Base-by-base conservation (phyloP, 371 early-diverging fungal species). In the Apophysomyces sp. region DNA sequence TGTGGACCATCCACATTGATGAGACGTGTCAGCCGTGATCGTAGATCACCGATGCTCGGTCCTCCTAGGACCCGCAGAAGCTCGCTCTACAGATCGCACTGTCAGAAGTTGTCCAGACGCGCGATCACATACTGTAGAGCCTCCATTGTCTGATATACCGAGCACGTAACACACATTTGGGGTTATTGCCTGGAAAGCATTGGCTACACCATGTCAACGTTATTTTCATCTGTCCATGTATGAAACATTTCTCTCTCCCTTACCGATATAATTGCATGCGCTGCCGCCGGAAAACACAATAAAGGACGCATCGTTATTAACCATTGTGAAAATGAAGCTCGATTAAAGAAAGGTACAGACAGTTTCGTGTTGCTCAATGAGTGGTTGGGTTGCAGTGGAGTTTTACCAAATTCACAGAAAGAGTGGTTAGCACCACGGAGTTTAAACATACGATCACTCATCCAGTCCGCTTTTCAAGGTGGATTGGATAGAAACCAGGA, bases 111-210 rank as follows among this genome's bases (percentile, higher is more conserved):
- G n/a, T 21, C 21, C 24, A 21, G 7, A 44, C 0, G 21, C 9
- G 49, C 49, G 27, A 26, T 44, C 49, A 26, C 49, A 7, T 81
- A 81, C 81, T 29, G 86, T 84, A 1, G 83, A 85, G 13, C 82
- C 86, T 39, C 89, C 92, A 62, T 91, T 89, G 61, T 91, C 92
- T 27, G 85, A 83, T n/a, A 91, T 83, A 36, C 89, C 89, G 58
- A 91, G 66, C 18, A 87, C 75, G 66, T 89, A 89, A 61, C 86
- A 83, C 29, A 86, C 83, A 61, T 86, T 77, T 41, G 84, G 73
- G 27, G 87, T 83, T 56, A 83, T 70, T 34, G 69, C 58, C 63
- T 86, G 87, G 41, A 89, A 80, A 36, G 78, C 57, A 53, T 62
- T 52, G 61, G 85, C 72, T 71, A 55, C 4, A 18, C 15, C 21